Evolutionary conservation across 2,329 filamentous ascomycete species (phyloP).

Genomic region (Pyrenochaeta sp.): DNA sequence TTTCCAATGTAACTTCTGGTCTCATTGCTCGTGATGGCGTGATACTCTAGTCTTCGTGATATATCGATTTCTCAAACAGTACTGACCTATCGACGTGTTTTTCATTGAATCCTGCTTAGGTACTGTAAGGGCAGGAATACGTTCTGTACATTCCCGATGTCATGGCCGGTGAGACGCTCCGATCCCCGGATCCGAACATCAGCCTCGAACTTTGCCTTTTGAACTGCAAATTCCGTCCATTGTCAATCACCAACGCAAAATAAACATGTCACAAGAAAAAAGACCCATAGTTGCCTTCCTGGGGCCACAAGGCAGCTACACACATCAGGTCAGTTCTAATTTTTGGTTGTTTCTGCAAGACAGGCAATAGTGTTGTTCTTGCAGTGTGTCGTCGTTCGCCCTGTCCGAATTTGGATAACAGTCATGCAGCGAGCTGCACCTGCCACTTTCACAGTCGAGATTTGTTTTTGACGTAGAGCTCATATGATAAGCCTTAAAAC

Average conservation of each 20-base stretch:
- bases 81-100: not conserved
- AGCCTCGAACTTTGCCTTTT: not conserved
- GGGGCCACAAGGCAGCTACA: slow-evolving; percentile 72
- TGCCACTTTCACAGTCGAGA: not conserved
- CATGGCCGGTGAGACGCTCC: not conserved
- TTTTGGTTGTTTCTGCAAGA: not conserved
- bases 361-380: not conserved
- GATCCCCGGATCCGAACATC: not conserved
- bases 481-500: not conserved
- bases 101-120: not conserved
- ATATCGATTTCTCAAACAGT: not conserved
- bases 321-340: slow-evolving; percentile 66
- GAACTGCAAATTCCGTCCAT: not conserved
- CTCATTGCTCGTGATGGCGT: not conserved
- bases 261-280: slow-evolving; percentile 19
- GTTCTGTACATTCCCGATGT: not conserved
- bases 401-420: not conserved
- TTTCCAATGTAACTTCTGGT: not conserved
- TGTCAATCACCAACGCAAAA: not conserved
- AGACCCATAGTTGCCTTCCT: slow-evolving; percentile 63
- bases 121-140: not conserved
- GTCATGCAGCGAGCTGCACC: not conserved
- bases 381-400: not conserved
- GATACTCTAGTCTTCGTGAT: not conserved
- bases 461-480: not conserved